These are phyloP conservation scores for Cicer chorassanicum DNA, from an alignment of 306 rosid genomes.

Conservation along the genomic window DNA sequence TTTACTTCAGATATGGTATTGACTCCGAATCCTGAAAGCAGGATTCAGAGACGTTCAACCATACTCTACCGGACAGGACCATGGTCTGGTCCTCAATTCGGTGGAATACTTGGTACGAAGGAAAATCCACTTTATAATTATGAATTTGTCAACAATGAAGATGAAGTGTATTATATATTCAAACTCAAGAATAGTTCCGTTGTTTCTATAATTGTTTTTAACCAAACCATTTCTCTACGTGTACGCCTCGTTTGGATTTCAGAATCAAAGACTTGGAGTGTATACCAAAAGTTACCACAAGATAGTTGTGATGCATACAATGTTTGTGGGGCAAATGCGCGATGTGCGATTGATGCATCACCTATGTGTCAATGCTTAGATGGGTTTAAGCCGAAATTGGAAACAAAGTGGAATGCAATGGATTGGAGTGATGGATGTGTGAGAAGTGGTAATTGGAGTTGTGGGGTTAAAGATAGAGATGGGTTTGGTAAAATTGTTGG, in stretches of 20 bases:
- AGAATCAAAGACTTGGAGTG: conserved; percentile 25
- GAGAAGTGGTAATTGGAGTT: conserved; percentile 30
- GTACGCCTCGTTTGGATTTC: conserved; percentile 11
- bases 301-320: conserved; percentile 42
- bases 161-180: conserved; percentile 12
- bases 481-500: conserved; percentile 27
- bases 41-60: conserved; percentile 39
- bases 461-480: conserved; percentile 23
- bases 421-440: conserved; percentile 42
- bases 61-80: conserved; percentile 49
- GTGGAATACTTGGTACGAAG: conserved; percentile 22
- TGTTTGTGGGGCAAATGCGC: conserved; percentile 40
- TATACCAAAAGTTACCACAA: neutral
- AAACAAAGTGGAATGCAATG: neutral
- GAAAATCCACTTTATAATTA: neutral
- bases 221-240: conserved; percentile 19
- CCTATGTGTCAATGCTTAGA: conserved; percentile 40
- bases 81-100: conserved; percentile 46
- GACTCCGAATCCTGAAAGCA: conserved; percentile 46
- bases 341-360: neutral
- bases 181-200: conserved; percentile 20
- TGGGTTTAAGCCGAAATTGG: conserved; percentile 37
- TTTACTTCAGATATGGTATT: conserved; percentile 29
- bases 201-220: conserved; percentile 32
- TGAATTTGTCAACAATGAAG: neutral